These are phyloP conservation scores for Claviceps cyperi DNA, from an alignment of 2,329 filamentous ascomycete genomes.

Conservation along the genomic window DNA sequence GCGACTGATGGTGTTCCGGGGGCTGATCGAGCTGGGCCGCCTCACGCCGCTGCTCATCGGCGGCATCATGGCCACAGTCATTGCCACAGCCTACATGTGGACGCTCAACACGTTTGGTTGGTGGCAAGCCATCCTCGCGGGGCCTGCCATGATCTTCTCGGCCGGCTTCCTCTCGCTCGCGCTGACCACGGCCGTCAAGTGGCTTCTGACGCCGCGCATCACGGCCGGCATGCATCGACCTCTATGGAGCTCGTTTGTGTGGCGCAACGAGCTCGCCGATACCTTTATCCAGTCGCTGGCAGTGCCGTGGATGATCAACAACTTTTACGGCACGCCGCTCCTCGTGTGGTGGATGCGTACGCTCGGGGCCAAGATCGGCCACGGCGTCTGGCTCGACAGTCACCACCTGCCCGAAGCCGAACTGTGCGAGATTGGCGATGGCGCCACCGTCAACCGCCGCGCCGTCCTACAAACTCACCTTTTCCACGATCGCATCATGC, in stretches of 20 bases:
- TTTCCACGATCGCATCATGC: slow-evolving; percentile 12
- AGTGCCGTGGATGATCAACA: slow-evolving; percentile 7
- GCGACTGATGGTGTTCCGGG: slow-evolving; percentile 6
- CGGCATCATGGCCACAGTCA: background rate
- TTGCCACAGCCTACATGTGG: slow-evolving; percentile 5
- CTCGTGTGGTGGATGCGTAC: slow-evolving; percentile 9
- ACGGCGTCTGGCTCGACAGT: slow-evolving; percentile 11
- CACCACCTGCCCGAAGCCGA: slow-evolving; percentile 11
- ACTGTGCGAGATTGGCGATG: slow-evolving; percentile 7
- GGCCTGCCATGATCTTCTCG: slow-evolving; percentile 3
- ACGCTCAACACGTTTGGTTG: slow-evolving; percentile 6
- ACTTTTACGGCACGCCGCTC: slow-evolving; percentile 10
- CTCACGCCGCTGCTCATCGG: slow-evolving; percentile 8
- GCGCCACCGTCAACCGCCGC: slow-evolving; percentile 10
- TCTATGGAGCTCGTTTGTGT: slow-evolving; percentile 12
- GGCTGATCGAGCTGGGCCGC: slow-evolving; percentile 9
- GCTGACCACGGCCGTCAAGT: slow-evolving; percentile 9
- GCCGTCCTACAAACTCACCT: slow-evolving; percentile 10
- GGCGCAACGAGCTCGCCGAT: slow-evolving; percentile 37
- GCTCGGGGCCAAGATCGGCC: slow-evolving; percentile 10
- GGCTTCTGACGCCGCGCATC: slow-evolving; percentile 9
- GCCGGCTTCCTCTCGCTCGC: slow-evolving; percentile 2
- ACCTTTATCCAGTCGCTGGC: slow-evolving; percentile 34
- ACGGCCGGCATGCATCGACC: slow-evolving; percentile 8
- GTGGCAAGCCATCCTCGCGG: slow-evolving; percentile 7